Evolutionary conservation across 352 stramenopile genomes (phyloP).

Genomic region (Detonula confervacea): DNA sequence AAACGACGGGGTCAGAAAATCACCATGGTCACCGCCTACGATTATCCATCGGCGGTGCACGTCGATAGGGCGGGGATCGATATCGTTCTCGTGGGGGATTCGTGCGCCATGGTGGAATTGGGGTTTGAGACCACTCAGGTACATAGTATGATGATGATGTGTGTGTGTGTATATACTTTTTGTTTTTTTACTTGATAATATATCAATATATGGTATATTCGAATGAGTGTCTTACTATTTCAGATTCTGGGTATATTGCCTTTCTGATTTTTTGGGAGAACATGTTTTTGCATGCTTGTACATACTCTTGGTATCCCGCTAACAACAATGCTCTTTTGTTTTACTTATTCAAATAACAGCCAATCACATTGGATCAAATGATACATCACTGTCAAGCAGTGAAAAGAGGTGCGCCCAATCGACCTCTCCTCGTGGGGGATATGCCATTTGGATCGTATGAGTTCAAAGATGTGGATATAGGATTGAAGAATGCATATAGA

Average conservation of each 20-base stretch:
- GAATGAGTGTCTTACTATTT: no score
- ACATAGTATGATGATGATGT: no score
- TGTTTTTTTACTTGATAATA: background rate
- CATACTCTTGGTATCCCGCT: no score
- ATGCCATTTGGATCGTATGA: slow-evolving; percentile 99
- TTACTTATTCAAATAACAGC: slow-evolving; percentile 45
- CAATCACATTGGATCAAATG: slow-evolving; percentile 98
- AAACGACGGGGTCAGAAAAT: slow-evolving; percentile 96
- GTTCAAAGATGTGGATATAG: slow-evolving; percentile 86
- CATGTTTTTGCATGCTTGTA: no score
- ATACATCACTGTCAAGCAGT: slow-evolving; percentile 97
- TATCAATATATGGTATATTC: no score
- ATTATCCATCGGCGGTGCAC: slow-evolving; percentile 96
- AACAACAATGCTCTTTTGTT: no score
- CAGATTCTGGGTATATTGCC: no score
- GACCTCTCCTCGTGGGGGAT: slow-evolving; percentile 95
- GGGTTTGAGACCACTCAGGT: slow-evolving; percentile 89
- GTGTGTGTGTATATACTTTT: background rate
- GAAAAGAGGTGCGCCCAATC: slow-evolving; percentile 86
- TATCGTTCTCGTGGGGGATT: slow-evolving; percentile 97
- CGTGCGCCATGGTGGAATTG: slow-evolving; percentile 97
- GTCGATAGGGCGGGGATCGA: slow-evolving; percentile 98
- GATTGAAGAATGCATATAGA: slow-evolving; percentile 94
- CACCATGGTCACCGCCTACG: slow-evolving; percentile 99
- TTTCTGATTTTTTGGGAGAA: slow-evolving; percentile 19